These are phyloP conservation scores for Cucurbita moschata DNA, from an alignment of 306 rosid species.

Conservation along the genomic window DNA sequence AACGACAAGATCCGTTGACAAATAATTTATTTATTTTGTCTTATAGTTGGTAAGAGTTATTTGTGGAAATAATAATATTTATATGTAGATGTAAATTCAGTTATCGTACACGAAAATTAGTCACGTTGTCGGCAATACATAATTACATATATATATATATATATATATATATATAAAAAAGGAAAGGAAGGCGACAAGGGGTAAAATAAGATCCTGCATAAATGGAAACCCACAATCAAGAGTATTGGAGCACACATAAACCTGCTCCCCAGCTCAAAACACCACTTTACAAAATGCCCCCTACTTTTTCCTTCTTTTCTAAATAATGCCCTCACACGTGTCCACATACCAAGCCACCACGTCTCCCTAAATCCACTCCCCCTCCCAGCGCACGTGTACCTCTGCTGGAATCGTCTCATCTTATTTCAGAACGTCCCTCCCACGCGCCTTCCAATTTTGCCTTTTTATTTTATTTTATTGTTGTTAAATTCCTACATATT, in stretches of 20 bases:
- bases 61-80: no score
- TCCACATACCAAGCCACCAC: neutral
- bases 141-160: neutral
- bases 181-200: neutral
- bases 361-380: neutral
- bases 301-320: neutral
- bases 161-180: neutral
- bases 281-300: conserved; percentile 9
- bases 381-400: conserved; percentile 9
- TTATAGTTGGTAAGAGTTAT: no score
- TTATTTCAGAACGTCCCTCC: neutral
- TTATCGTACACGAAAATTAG: no score
- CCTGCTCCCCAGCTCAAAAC: conserved; percentile 40
- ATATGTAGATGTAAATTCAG: no score
- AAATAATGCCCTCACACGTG: conserved; percentile 6
- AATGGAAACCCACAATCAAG: conserved; percentile 4
- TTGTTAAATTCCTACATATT: no score
- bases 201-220: neutral
- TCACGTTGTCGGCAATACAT: no score
- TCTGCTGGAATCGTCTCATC: neutral
- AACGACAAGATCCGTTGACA: no score
- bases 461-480: neutral
- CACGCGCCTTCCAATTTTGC: neutral
- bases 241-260: conserved; percentile 13
- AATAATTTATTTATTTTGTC: no score